Percentiles rank a stretch among this genome's conserved stretches.
These are phyloP conservation scores for Davidsoniella australis DNA, from an alignment of 2,329 filamentous ascomycete species.

Conservation along the genomic window DNA sequence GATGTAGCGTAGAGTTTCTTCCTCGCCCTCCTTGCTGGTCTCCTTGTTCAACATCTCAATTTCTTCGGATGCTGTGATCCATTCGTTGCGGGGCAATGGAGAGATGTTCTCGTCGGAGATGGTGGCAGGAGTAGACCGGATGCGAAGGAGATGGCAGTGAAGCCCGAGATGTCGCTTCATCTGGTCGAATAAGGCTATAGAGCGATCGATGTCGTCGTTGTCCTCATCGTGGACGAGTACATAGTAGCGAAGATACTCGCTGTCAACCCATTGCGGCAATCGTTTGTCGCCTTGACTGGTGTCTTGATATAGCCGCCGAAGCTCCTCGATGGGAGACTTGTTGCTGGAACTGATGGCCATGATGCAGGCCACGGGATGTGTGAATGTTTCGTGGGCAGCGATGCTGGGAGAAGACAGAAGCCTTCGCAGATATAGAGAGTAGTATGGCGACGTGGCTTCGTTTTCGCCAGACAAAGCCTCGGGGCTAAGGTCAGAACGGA, in stretches of 20 bases:
- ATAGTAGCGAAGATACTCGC: constrained; percentile 89
- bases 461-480: constrained; percentile 24
- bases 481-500: constrained; percentile 20
- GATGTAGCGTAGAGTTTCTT: constrained; percentile 59
- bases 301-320: constrained; percentile 67
- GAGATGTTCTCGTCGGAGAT: constrained; percentile 85
- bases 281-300: constrained; percentile 61
- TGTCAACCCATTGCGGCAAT: constrained; percentile 72
- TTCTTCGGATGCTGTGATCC: constrained; percentile 79
- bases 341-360: constrained; percentile 91
- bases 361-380: constrained; percentile 84
- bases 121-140: constrained; percentile 71
- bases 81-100: constrained; percentile 64
- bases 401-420: constrained; percentile 65
- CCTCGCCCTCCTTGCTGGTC: constrained; percentile 46
- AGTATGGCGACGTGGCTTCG: constrained; percentile 56
- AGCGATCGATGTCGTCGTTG: constrained; percentile 77
- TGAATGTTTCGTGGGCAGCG: constrained; percentile 78
- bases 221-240: constrained; percentile 95
- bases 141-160: constrained; percentile 78
- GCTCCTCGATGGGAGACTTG: constrained; percentile 64
- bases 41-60: constrained; percentile 57
- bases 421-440: constrained; percentile 67
- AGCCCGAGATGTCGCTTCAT: constrained; percentile 98
- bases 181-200: constrained; percentile 81